Percentiles rank a stretch among this genome's conserved stretches.
phyloP scores from a whole-genome alignment of 2,329 filamentous ascomycete genomes.

The Stagonosporopsis cucurbitacearum region DNA sequence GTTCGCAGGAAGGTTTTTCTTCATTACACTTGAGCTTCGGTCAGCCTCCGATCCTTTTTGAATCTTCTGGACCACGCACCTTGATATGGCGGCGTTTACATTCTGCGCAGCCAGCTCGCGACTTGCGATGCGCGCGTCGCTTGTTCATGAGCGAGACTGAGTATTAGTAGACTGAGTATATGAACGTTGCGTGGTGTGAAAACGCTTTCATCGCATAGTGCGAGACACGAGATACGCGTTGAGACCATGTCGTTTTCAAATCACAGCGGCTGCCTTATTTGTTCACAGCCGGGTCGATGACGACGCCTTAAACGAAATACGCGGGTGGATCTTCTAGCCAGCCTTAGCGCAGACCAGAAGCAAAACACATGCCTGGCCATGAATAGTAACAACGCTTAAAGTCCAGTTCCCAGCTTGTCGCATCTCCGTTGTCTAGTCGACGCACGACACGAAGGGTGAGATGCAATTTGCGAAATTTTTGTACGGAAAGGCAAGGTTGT shows the following conservation, averaged over 20 bases:
- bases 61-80: background rate
- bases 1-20: conserved; percentile 19
- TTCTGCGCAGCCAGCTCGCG: conserved; percentile 20
- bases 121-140: conserved; percentile 23
- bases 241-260: background rate
- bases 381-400: too few species aligned
- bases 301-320: background rate
- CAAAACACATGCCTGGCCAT: too few species aligned
- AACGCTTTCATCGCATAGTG: background rate
- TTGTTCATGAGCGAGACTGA: conserved; percentile 2
- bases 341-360: too few species aligned
- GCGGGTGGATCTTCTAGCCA: background rate
- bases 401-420: too few species aligned
- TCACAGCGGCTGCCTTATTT: background rate
- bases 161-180: background rate
- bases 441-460: too few species aligned
- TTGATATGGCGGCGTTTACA: conserved; percentile 28
- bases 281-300: background rate
- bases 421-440: too few species aligned
- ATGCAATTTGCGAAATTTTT: too few species aligned
- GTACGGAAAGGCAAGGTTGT: background rate
- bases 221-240: background rate
- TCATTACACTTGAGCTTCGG: conserved; percentile 22
- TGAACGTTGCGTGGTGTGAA: background rate
- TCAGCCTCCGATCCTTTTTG: background rate